phyloP scores from a whole-genome alignment of 2,329 filamentous ascomycete species.

The Claviceps capensis region DNA sequence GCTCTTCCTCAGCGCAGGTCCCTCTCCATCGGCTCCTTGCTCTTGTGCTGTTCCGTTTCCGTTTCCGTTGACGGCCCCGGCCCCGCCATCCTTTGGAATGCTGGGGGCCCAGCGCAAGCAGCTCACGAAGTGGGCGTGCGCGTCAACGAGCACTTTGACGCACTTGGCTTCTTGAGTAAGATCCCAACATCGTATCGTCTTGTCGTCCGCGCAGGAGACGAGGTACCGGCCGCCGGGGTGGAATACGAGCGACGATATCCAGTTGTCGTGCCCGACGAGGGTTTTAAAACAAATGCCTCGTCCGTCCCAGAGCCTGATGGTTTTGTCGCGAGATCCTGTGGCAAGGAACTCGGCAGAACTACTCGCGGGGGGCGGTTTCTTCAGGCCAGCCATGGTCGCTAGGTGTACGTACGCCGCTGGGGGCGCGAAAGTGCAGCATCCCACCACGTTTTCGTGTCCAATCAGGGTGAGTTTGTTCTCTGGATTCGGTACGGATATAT shows the following conservation, averaged over 20 bases:
- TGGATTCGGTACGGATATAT: conserved; percentile 47
- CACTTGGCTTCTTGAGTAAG: conserved; percentile 79
- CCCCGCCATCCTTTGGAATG: conserved; percentile 7
- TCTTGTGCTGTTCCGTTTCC: conserved; percentile 2
- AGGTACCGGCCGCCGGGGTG: conserved; percentile 88
- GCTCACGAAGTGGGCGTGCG: conserved; percentile 73
- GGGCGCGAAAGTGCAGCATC: conserved; percentile 80
- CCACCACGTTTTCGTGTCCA: conserved; percentile 73
- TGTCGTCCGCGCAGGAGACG: conserved; percentile 76
- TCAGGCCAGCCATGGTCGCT: conserved; percentile 63
- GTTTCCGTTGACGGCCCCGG: conserved; percentile 3
- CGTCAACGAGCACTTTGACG: conserved; percentile 66
- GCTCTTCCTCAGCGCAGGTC: conserved; percentile 33
- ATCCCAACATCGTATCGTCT: conserved; percentile 89
- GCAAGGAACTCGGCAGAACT: conserved; percentile 80
- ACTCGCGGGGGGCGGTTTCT: conserved; percentile 61
- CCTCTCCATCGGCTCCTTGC: conserved; percentile 16
- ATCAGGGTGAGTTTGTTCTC: conserved; percentile 68
- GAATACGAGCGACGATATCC: conserved; percentile 76
- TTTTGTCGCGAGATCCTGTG: conserved; percentile 80
- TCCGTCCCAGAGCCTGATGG: conserved; percentile 78
- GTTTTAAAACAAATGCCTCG: conserved; percentile 76
- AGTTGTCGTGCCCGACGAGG: conserved; percentile 82
- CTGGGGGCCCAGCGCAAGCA: conserved; percentile 78
- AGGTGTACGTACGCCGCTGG: conserved; percentile 65